Evolutionary conservation across 164 flowering plant genomes (phyloP).

Genomic region (Vitis rotundifolia): DNA sequence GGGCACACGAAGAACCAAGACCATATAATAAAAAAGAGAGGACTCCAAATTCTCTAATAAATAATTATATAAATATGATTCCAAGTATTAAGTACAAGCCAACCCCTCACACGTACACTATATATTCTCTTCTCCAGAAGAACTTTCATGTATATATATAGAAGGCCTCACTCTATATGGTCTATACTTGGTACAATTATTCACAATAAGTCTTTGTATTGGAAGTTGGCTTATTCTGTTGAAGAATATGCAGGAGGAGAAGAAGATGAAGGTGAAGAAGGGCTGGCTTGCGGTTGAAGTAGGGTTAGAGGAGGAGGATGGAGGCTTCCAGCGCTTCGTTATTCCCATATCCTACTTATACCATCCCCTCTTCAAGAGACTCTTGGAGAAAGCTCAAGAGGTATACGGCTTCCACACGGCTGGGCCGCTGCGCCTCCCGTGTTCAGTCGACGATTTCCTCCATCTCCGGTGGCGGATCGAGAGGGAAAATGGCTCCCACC

Average conservation of each 20-base stretch:
- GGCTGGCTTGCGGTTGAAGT: constrained; percentile 25
- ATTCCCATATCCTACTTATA: constrained; percentile 63
- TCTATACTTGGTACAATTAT: no score
- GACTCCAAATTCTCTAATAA: no score
- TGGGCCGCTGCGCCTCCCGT: constrained; percentile 60
- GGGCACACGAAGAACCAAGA: no score
- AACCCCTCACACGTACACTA: no score
- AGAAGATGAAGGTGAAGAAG: constrained; percentile 27
- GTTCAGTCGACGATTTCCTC: constrained; percentile 64
- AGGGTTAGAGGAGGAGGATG: constrained; percentile 23
- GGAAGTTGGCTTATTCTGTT: no score
- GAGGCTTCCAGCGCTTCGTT: constrained; percentile 37
- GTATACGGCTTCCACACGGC: constrained; percentile 52
- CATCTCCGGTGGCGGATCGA: constrained; percentile 57
- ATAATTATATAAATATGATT: no score
- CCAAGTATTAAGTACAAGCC: no score
- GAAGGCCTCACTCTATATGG: no score
- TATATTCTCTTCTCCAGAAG: no score
- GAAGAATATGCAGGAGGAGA: constrained; percentile 8
- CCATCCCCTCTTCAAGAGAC: constrained; percentile 50
- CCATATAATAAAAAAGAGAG: no score
- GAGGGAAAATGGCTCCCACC: constrained; percentile 24
- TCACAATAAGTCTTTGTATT: no score
- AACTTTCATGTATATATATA: no score
- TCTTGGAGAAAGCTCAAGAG: constrained; percentile 58